Evolutionary conservation across 2,329 filamentous ascomycete genomes (phyloP).

Genomic region (Diaporthe capsici): DNA sequence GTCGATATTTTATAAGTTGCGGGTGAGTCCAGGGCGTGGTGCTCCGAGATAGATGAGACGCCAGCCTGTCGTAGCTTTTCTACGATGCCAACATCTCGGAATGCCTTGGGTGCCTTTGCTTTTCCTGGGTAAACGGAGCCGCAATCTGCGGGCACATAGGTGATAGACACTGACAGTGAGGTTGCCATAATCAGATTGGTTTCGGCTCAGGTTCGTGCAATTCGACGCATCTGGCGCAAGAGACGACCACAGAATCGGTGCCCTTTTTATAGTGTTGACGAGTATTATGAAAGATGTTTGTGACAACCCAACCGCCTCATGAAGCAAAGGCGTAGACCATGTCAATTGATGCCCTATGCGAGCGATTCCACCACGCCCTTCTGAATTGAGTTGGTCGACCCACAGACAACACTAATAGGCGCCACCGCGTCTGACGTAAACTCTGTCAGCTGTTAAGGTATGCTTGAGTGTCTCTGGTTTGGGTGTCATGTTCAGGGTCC

Average conservation of each 20-base stretch:
- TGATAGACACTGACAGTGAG: background rate
- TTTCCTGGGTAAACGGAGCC: constrained; percentile 5
- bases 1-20: background rate
- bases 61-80: background rate
- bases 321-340: background rate
- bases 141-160: constrained; percentile 12
- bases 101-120: background rate
- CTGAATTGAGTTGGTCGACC: background rate
- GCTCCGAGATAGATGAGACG: background rate
- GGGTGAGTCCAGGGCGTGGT: background rate
- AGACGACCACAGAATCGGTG: background rate
- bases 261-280: background rate
- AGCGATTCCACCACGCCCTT: background rate
- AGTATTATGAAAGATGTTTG: background rate
- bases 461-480: background rate
- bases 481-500: background rate
- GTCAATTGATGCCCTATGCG: background rate
- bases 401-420: background rate
- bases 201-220: background rate
- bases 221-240: background rate
- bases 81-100: constrained; percentile 6
- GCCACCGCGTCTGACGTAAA: background rate
- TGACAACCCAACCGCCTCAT: background rate
- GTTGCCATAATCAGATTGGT: background rate
- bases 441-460: background rate